A percentile compares a stretch with the other conserved stretches of the same genome.
Evolutionary conservation across 768 basidiomycete species (phyloP).

Genomic region (Tremella mesenterica): DNA sequence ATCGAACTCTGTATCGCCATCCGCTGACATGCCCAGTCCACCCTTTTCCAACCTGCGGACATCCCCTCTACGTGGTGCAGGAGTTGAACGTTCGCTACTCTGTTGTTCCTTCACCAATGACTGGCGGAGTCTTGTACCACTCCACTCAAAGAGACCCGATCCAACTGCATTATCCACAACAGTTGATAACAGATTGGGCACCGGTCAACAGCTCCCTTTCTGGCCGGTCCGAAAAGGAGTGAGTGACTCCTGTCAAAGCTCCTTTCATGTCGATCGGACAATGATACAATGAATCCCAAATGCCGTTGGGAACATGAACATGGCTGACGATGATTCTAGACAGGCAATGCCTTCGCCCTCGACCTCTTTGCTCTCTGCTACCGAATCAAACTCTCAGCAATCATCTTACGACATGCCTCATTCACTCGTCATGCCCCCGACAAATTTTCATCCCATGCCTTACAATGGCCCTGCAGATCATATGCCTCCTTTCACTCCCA

Average conservation of each 20-base stretch:
- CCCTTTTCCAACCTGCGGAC: no score
- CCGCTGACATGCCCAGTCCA: neutral
- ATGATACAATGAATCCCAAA: no score
- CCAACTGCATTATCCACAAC: conserved; percentile 13
- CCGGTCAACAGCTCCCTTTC: conserved; percentile 3
- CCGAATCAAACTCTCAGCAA: neutral
- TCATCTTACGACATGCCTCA: conserved; percentile 8
- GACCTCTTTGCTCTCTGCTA: neutral
- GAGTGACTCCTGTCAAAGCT: no score
- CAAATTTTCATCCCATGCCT: neutral
- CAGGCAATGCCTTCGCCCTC: neutral
- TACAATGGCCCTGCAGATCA: neutral
- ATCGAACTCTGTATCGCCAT: neutral
- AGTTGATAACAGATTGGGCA: conserved; percentile 26
- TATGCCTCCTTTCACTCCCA: neutral
- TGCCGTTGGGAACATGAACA: no score
- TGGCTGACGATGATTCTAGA: neutral
- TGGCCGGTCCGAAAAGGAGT: conserved; percentile 1
- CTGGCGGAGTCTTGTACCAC: conserved; percentile 23
- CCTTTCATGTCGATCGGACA: no score
- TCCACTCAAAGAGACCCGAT: conserved; percentile 5
- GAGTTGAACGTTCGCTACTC: no score
- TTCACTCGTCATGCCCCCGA: neutral
- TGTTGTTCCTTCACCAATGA: no score
- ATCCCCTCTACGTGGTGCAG: no score